Evolutionary conservation across 768 basidiomycete species (phyloP).

Genomic region (Lyophyllum decastes): DNA sequence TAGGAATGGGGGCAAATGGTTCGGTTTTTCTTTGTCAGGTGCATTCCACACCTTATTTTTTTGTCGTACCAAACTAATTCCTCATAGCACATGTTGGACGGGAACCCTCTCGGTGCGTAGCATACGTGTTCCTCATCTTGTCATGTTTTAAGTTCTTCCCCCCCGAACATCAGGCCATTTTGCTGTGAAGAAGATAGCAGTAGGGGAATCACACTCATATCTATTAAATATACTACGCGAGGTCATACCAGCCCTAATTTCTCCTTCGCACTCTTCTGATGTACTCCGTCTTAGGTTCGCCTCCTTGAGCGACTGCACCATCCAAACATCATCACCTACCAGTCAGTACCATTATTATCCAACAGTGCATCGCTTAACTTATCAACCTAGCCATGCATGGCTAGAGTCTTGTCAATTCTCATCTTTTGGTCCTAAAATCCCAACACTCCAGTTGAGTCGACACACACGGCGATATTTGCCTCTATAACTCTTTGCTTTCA

Average conservation of each 20-base stretch:
- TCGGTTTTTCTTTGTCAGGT: slow-evolving; percentile 89
- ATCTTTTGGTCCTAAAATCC: slow-evolving; percentile 84
- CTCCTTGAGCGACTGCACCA: slow-evolving; percentile 86
- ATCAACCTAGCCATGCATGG: slow-evolving; percentile 71
- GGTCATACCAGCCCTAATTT: slow-evolving; percentile 32
- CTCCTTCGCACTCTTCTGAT: not conserved
- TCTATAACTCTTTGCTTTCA: not conserved
- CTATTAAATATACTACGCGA: slow-evolving; percentile 81
- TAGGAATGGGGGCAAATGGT: slow-evolving; percentile 96
- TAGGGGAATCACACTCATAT: slow-evolving; percentile 88
- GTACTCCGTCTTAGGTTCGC: slow-evolving; percentile 53
- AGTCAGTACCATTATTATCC: slow-evolving; percentile 38
- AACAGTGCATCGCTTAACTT: not conserved
- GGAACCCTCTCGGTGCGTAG: slow-evolving; percentile 72
- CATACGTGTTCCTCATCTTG: not conserved
- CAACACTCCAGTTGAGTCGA: slow-evolving; percentile 78
- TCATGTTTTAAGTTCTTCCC: slow-evolving; percentile 6
- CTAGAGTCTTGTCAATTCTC: slow-evolving; percentile 86
- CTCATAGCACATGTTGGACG: slow-evolving; percentile 52
- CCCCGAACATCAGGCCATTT: slow-evolving; percentile 70
- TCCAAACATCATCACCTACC: slow-evolving; percentile 93
- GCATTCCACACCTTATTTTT: slow-evolving; percentile 12
- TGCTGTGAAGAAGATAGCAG: slow-evolving; percentile 96
- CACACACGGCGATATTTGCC: not conserved
- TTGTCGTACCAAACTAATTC: not conserved